These are phyloP conservation scores for Phytophthora podocarpi DNA, from an alignment of 352 stramenopile genomes.

Conservation along the genomic window DNA sequence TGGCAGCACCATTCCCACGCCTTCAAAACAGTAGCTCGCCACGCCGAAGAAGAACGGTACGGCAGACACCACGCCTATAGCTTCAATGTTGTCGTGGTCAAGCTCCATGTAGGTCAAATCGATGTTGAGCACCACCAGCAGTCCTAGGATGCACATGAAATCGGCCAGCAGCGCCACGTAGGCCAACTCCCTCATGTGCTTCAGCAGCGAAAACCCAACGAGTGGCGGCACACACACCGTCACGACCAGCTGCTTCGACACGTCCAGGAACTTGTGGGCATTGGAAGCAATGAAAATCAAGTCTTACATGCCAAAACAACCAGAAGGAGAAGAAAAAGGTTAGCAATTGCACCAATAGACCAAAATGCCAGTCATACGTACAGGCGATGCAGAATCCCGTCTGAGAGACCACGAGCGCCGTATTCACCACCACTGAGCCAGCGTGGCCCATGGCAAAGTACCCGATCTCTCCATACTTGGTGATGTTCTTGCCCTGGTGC, in stretches of 20 bases:
- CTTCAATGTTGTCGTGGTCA: slow-evolving; percentile 57
- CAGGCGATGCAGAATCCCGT: slow-evolving; percentile 90
- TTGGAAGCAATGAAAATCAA: slow-evolving; percentile 94
- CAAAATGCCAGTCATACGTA: slow-evolving; percentile 40
- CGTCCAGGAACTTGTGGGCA: slow-evolving; percentile 69
- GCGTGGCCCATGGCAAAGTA: slow-evolving; percentile 68
- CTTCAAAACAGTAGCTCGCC: slow-evolving; percentile 92
- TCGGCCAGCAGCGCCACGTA: slow-evolving; percentile 91
- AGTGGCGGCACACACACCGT: slow-evolving; percentile 69
- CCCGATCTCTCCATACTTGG: slow-evolving; percentile 90
- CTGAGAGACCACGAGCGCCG: slow-evolving; percentile 87
- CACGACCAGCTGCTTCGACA: slow-evolving; percentile 62
- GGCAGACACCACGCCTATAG: slow-evolving; percentile 58
- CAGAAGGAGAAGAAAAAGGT: background rate
- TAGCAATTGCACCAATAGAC: background rate
- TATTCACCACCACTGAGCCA: slow-evolving; percentile 82
- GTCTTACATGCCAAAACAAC: slow-evolving; percentile 36
- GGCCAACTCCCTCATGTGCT: slow-evolving; percentile 88
- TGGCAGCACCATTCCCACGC: slow-evolving; percentile 88
- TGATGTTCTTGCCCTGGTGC: slow-evolving; percentile 46
- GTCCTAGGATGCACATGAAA: slow-evolving; percentile 85
- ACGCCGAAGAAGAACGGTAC: slow-evolving; percentile 91
- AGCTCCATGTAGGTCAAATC: slow-evolving; percentile 79
- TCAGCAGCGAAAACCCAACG: slow-evolving; percentile 80
- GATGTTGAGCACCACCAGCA: slow-evolving; percentile 83